Conservation (phyloP, 179 eudicot species). For the Vitellaria paradoxa region DNA sequence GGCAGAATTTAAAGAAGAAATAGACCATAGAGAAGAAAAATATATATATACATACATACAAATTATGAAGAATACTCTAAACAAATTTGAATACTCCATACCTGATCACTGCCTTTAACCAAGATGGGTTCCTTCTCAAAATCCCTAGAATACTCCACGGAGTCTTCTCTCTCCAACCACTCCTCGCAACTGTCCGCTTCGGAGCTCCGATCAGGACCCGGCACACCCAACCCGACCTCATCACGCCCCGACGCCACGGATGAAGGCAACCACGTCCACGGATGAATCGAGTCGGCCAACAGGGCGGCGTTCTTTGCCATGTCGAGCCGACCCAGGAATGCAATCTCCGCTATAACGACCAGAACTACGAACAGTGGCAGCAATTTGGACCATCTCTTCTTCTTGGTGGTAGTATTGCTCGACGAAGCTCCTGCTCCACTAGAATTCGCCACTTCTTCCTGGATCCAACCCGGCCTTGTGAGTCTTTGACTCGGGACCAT, state of each 20-base stretch:
- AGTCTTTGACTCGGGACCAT: conserved; percentile 10
- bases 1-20: no score
- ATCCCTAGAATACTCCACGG: conserved; percentile 65
- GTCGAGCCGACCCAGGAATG: conserved; percentile 67
- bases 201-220: conserved; percentile 12
- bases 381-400: conserved; percentile 52
- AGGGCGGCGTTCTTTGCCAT: conserved; percentile 61
- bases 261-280: conserved; percentile 23
- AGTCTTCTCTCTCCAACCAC: conserved; percentile 74
- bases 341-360: conserved; percentile 74
- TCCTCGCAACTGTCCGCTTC: conserved; percentile 47
- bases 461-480: conserved; percentile 1
- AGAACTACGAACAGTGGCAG: conserved; percentile 54
- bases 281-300: conserved; percentile 68
- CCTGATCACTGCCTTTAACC: conserved; percentile 61
- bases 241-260: conserved; percentile 1
- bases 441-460: background rate
- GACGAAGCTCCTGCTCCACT: conserved; percentile 6
- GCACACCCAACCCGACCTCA: conserved; percentile 12
- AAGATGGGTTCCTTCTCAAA: conserved; percentile 60
- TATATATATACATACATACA: no score
- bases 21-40: no score
- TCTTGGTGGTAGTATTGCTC: conserved; percentile 4
- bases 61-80: background rate
- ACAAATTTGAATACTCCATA: conserved; percentile 10